Percentiles rank a stretch among this genome's conserved stretches.
These are phyloP conservation scores for Hymenoscyphus albidus DNA, from an alignment of 2,329 filamentous ascomycete genomes.

Conservation along the genomic window DNA sequence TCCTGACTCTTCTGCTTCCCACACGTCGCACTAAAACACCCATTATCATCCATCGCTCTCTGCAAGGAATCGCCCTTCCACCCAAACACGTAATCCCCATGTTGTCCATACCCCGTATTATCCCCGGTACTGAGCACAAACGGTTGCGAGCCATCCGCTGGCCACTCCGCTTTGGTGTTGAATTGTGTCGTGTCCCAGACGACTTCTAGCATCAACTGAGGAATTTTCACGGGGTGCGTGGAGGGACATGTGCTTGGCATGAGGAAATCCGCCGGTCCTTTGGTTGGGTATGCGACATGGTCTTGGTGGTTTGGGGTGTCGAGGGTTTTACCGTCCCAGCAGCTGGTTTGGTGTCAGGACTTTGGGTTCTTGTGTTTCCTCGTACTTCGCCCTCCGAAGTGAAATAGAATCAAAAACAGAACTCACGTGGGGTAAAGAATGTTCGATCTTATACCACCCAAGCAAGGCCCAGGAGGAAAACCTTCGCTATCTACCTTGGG, in stretches of 20 bases:
- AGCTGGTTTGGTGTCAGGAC: slow-evolving; percentile 38
- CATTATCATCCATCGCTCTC: slow-evolving; percentile 44
- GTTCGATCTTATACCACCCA: slow-evolving; percentile 48
- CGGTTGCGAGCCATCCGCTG: slow-evolving; percentile 42
- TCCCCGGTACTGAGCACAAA: slow-evolving; percentile 43
- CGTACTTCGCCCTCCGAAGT: neutral
- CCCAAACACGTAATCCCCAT: slow-evolving; percentile 51
- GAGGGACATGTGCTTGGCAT: slow-evolving; percentile 29
- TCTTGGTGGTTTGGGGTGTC: slow-evolving; percentile 21
- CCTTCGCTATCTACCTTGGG: slow-evolving; percentile 43
- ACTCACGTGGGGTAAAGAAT: slow-evolving; percentile 47
- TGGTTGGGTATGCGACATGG: slow-evolving; percentile 30
- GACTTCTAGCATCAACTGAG: slow-evolving; percentile 50
- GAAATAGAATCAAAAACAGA: neutral
- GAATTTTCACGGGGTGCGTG: slow-evolving; percentile 44
- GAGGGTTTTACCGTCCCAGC: slow-evolving; percentile 25
- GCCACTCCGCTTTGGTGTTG: slow-evolving; percentile 43
- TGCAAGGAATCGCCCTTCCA: slow-evolving; percentile 49
- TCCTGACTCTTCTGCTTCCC: slow-evolving; percentile 42
- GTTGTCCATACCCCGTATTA: slow-evolving; percentile 45
- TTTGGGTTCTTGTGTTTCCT: slow-evolving; percentile 36
- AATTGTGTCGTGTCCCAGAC: slow-evolving; percentile 46
- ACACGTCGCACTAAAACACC: slow-evolving; percentile 47
- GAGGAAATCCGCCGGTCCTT: slow-evolving; percentile 31
- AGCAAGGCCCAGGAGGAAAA: slow-evolving; percentile 53